Percentiles rank a stretch among this genome's conserved stretches.
Conservation (phyloP, 2,329 filamentous ascomycete genomes). For the Talaromyces rugulosus region DNA sequence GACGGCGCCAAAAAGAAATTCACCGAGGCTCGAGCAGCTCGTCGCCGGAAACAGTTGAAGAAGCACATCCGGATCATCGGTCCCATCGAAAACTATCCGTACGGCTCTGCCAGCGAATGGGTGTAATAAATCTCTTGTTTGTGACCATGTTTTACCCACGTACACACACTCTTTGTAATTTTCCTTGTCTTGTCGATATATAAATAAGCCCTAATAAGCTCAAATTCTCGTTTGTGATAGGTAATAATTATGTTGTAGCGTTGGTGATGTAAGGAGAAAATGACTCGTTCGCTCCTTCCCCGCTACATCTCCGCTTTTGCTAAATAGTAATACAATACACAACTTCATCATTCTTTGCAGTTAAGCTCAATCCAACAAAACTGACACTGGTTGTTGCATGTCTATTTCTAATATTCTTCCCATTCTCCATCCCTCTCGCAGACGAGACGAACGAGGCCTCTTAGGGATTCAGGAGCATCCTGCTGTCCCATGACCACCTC, state of each 20-base stretch:
- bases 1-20: conserved; percentile 33
- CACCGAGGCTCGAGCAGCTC: conserved; percentile 29
- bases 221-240: neutral
- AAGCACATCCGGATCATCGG: conserved; percentile 38
- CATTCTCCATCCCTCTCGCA: neutral
- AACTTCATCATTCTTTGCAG: no score
- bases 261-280: neutral
- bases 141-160: neutral
- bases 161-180: neutral
- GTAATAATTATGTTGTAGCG: neutral
- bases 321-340: no score
- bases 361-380: no score
- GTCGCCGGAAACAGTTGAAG: conserved; percentile 34
- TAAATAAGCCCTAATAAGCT: neutral
- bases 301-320: neutral
- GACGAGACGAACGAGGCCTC: neutral
- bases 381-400: neutral
- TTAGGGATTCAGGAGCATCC: neutral
- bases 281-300: neutral
- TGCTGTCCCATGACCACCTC: neutral
- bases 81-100: conserved; percentile 24
- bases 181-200: neutral
- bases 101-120: conserved; percentile 4
- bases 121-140: neutral
- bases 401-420: neutral